A percentile compares a stretch with the other conserved stretches of the same genome.
These are phyloP conservation scores for Yamadazyma spencermartinsiae DNA, from an alignment of 1,139 yeast genomes.

Conservation along the genomic window DNA sequence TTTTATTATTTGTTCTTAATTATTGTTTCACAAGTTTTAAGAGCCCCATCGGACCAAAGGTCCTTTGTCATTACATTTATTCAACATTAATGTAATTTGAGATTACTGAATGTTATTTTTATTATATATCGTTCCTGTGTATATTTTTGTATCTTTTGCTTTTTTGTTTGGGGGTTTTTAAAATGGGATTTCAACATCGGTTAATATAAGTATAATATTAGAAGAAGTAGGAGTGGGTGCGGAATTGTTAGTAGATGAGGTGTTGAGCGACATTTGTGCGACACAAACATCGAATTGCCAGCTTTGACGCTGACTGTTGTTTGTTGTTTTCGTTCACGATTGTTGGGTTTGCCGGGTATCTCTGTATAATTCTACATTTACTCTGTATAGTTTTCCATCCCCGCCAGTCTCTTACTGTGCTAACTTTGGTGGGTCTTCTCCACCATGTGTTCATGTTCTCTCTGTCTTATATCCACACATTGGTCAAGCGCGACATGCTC, in stretches of 20 bases:
- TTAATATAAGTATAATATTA: constrained; percentile 25
- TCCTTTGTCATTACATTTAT: constrained; percentile 52
- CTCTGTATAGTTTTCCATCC: too few relatives aligned
- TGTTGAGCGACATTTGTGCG: too few relatives aligned
- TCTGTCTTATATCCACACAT: too few relatives aligned
- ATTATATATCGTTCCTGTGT: constrained; percentile 8
- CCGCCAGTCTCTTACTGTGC: too few relatives aligned
- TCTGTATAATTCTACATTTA: too few relatives aligned
- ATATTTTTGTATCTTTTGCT: constrained; percentile 16
- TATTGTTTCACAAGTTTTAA: constrained; percentile 12
- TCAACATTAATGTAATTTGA: constrained; percentile 63
- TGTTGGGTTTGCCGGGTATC: too few relatives aligned
- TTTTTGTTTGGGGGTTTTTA: constrained; percentile 36
- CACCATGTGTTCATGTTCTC: too few relatives aligned
- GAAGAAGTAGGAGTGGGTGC: constrained; percentile 1
- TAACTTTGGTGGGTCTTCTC: too few relatives aligned
- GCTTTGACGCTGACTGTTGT: too few relatives aligned
- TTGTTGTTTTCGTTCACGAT: too few relatives aligned
- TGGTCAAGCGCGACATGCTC: too few relatives aligned
- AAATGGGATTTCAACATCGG: constrained; percentile 56
- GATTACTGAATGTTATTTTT: constrained; percentile 7
- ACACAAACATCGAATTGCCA: too few relatives aligned
- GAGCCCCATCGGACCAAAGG: constrained; percentile 23
- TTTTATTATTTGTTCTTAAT: constrained; percentile 7
- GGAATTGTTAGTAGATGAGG: neutral